Base-by-base conservation (phyloP, 2,329 filamentous ascomycete species). In the Arthrobotrys sinensis region DNA sequence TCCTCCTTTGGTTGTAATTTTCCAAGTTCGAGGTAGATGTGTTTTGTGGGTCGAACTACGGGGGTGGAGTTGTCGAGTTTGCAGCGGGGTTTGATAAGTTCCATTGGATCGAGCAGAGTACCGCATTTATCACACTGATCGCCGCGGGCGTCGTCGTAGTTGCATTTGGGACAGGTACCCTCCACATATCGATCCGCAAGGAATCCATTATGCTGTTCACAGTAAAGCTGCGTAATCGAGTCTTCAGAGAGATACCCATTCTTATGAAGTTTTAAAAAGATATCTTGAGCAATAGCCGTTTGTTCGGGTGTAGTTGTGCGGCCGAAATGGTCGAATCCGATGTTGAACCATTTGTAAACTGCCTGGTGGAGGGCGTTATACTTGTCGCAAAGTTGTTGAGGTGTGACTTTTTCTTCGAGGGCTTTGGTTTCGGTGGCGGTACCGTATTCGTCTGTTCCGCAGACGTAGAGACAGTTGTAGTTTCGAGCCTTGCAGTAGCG, bases 401-500 rank as follows among this genome's bases (percentile, higher is more conserved):
- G 94, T 11, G 91, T 93, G 80, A 94, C 87, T 12, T 91, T 91
- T 84, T 96, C 93, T 84, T 97, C 93, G 46, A 97, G 89, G 3
- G 95, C 95, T 86, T 97, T 97, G 28, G 95, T 97, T 85, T 97
- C 95, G 36, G 94, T 97, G 21, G 95, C 94, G 11, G 95, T 98
- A 73, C 95, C 95, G 85, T 97, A 98, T 85, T 98, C 93, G 86
- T 97, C 95, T 64, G 91, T 93, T 72, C 94, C 94, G 85, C 94
- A 97, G 81, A 97, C 88, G 84, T 90, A 97, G 63, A 97, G 88
- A 0, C 93, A 96, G 81, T 90, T 92, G 83, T 91, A 88, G 70
- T 91, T 92, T 82, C 93, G 89, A 50, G 92, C 91, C 85, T 93
- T 93, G 86, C 91, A 92, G 85, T 92, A 97, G 80, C 82, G 84